These are phyloP conservation scores for Pythium guiyangense DNA, from an alignment of 352 stramenopile genomes.

Conservation along the genomic window DNA sequence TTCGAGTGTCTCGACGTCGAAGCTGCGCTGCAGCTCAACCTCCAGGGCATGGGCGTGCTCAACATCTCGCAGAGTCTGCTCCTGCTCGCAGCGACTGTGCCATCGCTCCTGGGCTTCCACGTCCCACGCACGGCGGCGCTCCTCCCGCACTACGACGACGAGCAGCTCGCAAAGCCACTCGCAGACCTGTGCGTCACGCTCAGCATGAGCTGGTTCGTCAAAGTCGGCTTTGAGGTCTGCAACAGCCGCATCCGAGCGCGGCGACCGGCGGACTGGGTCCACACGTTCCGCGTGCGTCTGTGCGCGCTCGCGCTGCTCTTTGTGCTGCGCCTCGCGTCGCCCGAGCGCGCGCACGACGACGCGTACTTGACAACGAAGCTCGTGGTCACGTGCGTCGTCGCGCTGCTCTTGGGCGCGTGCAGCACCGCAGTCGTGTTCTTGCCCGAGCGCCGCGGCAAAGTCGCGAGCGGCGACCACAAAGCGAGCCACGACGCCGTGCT, in stretches of 20 bases:
- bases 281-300: slow-evolving; percentile 29
- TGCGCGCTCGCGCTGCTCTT: slow-evolving; percentile 27
- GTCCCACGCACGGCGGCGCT: slow-evolving; percentile 22
- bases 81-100: slow-evolving; percentile 25
- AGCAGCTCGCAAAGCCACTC: slow-evolving; percentile 12
- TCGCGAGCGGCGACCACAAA: slow-evolving; percentile 20
- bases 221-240: slow-evolving; percentile 37
- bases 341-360: slow-evolving; percentile 9
- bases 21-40: slow-evolving; percentile 34
- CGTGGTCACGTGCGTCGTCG: slow-evolving; percentile 11
- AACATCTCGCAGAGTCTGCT: slow-evolving; percentile 35
- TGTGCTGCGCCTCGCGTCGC: slow-evolving; percentile 18
- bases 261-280: slow-evolving; percentile 24
- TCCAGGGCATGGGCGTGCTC: slow-evolving; percentile 39
- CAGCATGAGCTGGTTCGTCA: slow-evolving; percentile 50
- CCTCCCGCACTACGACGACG: slow-evolving; percentile 14
- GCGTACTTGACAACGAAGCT: slow-evolving; percentile 13
- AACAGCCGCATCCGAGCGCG: slow-evolving; percentile 28
- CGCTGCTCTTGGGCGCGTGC: slow-evolving; percentile 20
- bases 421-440: slow-evolving; percentile 25
- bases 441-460: slow-evolving; percentile 23
- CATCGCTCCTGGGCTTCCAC: slow-evolving; percentile 30
- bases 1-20: slow-evolving; percentile 33
- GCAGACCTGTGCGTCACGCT: slow-evolving; percentile 36
- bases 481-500: slow-evolving; percentile 34